phyloP scores from a whole-genome alignment of 257 asterid species.

The Solanum chmielewskii region DNA sequence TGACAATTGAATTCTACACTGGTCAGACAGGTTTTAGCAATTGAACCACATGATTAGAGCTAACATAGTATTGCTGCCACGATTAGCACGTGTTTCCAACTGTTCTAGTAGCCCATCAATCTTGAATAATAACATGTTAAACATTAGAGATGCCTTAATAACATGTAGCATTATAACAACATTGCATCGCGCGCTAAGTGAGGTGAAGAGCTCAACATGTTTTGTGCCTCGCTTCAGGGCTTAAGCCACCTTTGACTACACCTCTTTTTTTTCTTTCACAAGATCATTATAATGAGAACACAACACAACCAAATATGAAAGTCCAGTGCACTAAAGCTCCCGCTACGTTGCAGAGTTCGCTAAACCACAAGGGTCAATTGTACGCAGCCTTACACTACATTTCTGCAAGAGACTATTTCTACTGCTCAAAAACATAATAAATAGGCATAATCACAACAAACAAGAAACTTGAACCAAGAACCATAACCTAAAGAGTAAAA shows the following conservation, averaged over 20 bases:
- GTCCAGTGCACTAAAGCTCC: background rate
- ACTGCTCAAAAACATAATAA: background rate
- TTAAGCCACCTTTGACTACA: background rate
- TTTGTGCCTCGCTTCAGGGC: background rate
- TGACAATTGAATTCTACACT: background rate
- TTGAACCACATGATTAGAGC: background rate
- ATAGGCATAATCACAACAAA: background rate
- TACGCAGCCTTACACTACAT: background rate
- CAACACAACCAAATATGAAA: background rate
- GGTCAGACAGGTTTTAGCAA: background rate
- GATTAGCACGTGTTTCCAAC: background rate
- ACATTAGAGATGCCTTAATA: background rate
- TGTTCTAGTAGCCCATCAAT: background rate
- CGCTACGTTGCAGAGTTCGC: background rate
- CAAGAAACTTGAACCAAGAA: background rate
- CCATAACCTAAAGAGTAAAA: background rate
- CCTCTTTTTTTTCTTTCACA: background rate
- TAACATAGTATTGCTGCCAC: background rate
- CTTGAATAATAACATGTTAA: background rate
- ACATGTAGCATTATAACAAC: background rate
- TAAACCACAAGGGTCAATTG: background rate
- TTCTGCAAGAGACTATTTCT: background rate
- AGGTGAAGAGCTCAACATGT: background rate
- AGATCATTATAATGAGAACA: background rate
- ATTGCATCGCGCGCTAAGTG: background rate